Conservation (phyloP, 2,329 filamentous ascomycete genomes). For the Rutstroemia sp. region DNA sequence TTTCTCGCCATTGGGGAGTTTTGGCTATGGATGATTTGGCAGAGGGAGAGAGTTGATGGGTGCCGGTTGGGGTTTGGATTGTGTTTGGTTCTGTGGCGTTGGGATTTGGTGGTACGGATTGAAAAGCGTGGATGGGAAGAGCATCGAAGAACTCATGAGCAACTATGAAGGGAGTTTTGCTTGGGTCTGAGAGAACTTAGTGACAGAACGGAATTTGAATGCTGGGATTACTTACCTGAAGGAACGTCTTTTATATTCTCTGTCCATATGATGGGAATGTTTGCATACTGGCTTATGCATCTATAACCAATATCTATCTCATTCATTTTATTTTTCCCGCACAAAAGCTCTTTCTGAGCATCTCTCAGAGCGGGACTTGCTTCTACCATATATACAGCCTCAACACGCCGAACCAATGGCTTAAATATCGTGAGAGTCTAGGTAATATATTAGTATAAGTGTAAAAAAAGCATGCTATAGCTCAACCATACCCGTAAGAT, state of each 20-base stretch:
- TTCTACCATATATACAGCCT: slow-evolving; percentile 90
- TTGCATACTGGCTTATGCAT: slow-evolving; percentile 67
- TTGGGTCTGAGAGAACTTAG: slow-evolving; percentile 39
- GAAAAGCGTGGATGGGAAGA: slow-evolving; percentile 90
- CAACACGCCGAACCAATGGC: slow-evolving; percentile 65
- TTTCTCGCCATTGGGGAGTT: slow-evolving; percentile 68
- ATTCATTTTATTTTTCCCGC: slow-evolving; percentile 60
- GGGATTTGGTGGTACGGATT: slow-evolving; percentile 53
- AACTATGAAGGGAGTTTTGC: slow-evolving; percentile 82
- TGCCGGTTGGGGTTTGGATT: slow-evolving; percentile 35
- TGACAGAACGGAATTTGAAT: background rate
- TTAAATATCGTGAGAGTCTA: slow-evolving; percentile 83
- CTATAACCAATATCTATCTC: slow-evolving; percentile 68
- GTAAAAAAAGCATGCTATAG: background rate
- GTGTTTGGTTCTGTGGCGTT: slow-evolving; percentile 30
- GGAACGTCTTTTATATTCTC: slow-evolving; percentile 44
- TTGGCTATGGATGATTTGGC: slow-evolving; percentile 23
- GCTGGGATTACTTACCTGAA: slow-evolving; percentile 10
- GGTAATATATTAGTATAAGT: slow-evolving; percentile 11
- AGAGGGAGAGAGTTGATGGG: slow-evolving; percentile 32
- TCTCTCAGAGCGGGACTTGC: slow-evolving; percentile 74
- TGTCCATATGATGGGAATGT: slow-evolving; percentile 77
- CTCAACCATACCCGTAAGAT: slow-evolving; percentile 65
- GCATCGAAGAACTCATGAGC: slow-evolving; percentile 99
- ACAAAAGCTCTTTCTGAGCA: slow-evolving; percentile 75